A percentile compares a stretch with the other conserved stretches of the same genome.
These are phyloP conservation scores for Penicillium soppii DNA, from an alignment of 495 filamentous ascomycete species.

Conservation along the genomic window DNA sequence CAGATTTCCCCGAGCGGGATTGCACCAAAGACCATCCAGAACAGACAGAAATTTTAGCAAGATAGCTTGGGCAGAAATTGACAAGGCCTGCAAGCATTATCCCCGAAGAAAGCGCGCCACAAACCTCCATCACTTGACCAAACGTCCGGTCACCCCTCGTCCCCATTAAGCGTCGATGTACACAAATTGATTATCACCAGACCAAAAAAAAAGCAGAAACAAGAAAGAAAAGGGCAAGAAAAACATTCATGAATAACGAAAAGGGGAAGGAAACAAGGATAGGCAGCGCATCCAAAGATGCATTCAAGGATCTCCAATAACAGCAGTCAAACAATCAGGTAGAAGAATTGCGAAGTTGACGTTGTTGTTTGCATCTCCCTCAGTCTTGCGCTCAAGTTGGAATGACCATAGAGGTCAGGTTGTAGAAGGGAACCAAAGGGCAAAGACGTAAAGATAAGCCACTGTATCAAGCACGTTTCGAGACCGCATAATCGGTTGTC, in stretches of 20 bases:
- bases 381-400: conserved; percentile 20
- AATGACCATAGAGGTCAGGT: conserved; percentile 4
- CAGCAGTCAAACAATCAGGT: conserved; percentile 21
- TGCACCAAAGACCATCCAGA: conserved; percentile 1
- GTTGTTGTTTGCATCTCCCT: conserved; percentile 40
- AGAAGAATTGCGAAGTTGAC: conserved; percentile 22
- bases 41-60: not conserved
- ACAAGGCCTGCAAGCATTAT: conserved; percentile 10
- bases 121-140: conserved; percentile 12
- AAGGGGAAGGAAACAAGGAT: conserved; percentile 11
- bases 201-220: conserved; percentile 8
- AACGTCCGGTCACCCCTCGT: conserved; percentile 23
- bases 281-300: conserved; percentile 18
- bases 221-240: conserved; percentile 15
- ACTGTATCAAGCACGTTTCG: conserved; percentile 38
- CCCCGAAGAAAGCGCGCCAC: conserved; percentile 16
- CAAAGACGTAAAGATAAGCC: conserved; percentile 39
- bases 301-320: conserved; percentile 25
- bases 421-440: conserved; percentile 18
- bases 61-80: conserved; percentile 11
- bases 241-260: conserved; percentile 13
- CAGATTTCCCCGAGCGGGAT: conserved; percentile 11
- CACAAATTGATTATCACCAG: conserved; percentile 11
- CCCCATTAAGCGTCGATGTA: conserved; percentile 30
- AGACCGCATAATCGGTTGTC: conserved; percentile 23